Percentiles rank a stretch among this genome's conserved stretches.
Conservation (phyloP, 192 early-diverging fungal species). For the Linnemannia hyalina region DNA sequence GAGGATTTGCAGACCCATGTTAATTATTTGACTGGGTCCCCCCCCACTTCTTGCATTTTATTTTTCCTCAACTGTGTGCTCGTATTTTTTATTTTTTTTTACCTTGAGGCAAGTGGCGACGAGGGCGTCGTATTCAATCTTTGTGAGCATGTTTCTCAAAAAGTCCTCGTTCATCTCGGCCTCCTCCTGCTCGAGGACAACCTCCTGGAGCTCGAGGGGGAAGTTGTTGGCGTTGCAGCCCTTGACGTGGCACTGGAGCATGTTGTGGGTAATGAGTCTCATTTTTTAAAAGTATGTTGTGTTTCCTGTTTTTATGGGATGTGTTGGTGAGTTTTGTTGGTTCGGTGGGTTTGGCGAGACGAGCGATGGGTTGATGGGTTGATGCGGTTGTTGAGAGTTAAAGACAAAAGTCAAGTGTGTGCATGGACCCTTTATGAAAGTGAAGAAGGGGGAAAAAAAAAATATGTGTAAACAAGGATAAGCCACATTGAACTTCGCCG, state of each 20-base stretch:
- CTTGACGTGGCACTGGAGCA: constrained; percentile 99
- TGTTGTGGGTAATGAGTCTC: constrained; percentile 98
- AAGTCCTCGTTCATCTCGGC: constrained; percentile 92
- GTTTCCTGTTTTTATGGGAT: neutral
- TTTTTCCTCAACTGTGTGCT: too few relatives aligned
- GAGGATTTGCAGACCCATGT: neutral
- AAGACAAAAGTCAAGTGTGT: neutral
- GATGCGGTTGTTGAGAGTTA: neutral
- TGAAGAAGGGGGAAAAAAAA: constrained; percentile 10
- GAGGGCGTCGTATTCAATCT: constrained; percentile 84
- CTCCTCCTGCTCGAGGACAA: constrained; percentile 85
- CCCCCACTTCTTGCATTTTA: neutral
- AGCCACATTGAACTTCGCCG: constrained; percentile 13
- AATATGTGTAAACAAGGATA: constrained; percentile 17
- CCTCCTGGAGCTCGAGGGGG: constrained; percentile 89
- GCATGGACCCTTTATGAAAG: neutral
- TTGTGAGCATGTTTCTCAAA: constrained; percentile 82
- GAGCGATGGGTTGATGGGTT: neutral
- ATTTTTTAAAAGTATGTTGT: constrained; percentile 37
- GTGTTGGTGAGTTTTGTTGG: neutral
- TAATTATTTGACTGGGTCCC: neutral
- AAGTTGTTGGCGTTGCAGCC: constrained; percentile 93
- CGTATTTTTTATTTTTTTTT: neutral
- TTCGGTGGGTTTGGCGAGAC: neutral
- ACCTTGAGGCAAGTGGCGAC: constrained; percentile 75